These are phyloP conservation scores for Fraxinus floribunda DNA, from an alignment of 305 asterid genomes.

Conservation along the genomic window DNA sequence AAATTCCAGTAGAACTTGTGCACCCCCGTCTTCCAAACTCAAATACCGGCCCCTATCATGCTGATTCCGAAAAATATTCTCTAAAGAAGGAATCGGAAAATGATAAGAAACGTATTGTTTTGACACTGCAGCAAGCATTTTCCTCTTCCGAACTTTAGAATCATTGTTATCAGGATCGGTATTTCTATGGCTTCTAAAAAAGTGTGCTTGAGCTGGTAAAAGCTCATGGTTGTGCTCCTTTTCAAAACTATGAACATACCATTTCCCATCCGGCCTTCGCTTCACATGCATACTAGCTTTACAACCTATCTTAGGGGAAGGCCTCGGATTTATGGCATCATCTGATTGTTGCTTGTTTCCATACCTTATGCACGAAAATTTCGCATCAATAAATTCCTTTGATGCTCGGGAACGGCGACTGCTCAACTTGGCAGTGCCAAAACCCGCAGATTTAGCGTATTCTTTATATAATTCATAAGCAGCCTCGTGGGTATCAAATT, in stretches of 20 bases:
- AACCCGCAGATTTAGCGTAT: slow-evolving; percentile 83
- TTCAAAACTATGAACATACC: slow-evolving; percentile 78
- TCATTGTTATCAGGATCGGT: slow-evolving; percentile 47
- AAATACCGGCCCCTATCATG: slow-evolving; percentile 77
- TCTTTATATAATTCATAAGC: slow-evolving; percentile 78
- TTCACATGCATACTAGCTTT: slow-evolving; percentile 97
- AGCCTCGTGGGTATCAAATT: slow-evolving; percentile 80
- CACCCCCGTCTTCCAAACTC: slow-evolving; percentile 78
- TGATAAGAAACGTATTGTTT: slow-evolving; percentile 58
- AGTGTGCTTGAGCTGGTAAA: slow-evolving; percentile 83
- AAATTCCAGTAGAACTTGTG: slow-evolving; percentile 64
- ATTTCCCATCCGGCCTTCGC: slow-evolving; percentile 62
- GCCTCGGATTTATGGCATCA: slow-evolving; percentile 85
- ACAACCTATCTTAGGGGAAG: slow-evolving; percentile 91
- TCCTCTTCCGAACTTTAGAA: slow-evolving; percentile 58
- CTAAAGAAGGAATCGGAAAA: slow-evolving; percentile 50
- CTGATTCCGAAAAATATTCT: slow-evolving; percentile 60
- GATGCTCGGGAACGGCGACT: slow-evolving; percentile 90
- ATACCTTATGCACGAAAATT: slow-evolving; percentile 87
- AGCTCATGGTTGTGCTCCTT: slow-evolving; percentile 94
- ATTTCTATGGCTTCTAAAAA: slow-evolving; percentile 76
- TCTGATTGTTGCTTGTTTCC: slow-evolving; percentile 92
- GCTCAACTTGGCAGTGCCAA: slow-evolving; percentile 88
- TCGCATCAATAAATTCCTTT: slow-evolving; percentile 88
- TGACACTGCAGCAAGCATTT: slow-evolving; percentile 36